Evolutionary conservation across 2,329 filamentous ascomycete species (phyloP), one percentile per base, ranked within the genome.

Genomic region (Fusarium torulosum): DNA sequence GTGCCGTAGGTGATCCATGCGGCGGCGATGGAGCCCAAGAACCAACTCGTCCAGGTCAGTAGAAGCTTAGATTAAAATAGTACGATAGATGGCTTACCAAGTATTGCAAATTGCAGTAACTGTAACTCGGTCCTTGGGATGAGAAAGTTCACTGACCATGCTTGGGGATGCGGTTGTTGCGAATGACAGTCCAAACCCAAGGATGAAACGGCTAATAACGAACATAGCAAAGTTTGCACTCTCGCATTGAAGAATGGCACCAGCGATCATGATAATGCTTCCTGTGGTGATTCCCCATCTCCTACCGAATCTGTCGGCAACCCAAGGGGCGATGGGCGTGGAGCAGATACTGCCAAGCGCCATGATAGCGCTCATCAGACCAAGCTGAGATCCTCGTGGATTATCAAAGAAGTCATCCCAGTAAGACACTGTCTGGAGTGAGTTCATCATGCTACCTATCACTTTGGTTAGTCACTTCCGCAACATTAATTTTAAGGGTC

Each of bases 101-200:
- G 74, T 82, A 53, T 87, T 86, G 76, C 85, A 87, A 7, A 87
- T 79, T 3, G 83, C 83, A 0, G 84, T 86, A 33, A 86, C 71
- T 4, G 83, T 81, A 0, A 83, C 79, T 42, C 85, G 81, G 67
- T 86, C 83, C 64, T 84, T 85, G 1, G 84, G 85, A 65, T 86
- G 82, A 1, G 80, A 82, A 10, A 87, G 74, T 55, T 87, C 85
- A 66, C 81, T 83, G 7, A 87, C 81, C 59, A 86, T 72, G 6
- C 81, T 79, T 2, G 85, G 84, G 0, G 82, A 82, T 0, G 82
- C 80, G 25, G 85, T 83, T 41, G 84, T 86, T 35, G 80, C 81
- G 63, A 85, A 85, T 0, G 82, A 79, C 21, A 86, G 80, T 5
- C 86, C 85, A 29, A 86, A 84, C 3, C 86, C 86, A 10, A 88